phyloP scores from a whole-genome alignment of 208 protist species.

The Leptomonas seymouri region DNA sequence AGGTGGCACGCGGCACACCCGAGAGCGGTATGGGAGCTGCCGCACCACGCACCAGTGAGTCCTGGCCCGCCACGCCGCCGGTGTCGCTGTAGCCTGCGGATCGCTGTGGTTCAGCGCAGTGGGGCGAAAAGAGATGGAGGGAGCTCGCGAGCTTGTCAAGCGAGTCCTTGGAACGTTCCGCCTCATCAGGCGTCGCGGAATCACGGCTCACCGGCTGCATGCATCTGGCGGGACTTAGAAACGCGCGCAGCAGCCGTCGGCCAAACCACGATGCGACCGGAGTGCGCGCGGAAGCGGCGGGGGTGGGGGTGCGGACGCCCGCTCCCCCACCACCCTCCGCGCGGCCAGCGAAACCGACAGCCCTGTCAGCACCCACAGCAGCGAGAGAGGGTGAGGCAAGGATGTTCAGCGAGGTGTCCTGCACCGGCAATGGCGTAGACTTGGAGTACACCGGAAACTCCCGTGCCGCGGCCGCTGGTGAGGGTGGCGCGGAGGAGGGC shows the following conservation, averaged over 20 bases:
- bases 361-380: not conserved
- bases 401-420: constrained; percentile 17
- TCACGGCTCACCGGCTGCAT: not conserved
- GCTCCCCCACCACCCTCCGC: not conserved
- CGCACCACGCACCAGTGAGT: not conserved
- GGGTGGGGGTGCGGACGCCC: not conserved
- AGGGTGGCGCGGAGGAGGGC: not conserved
- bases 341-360: not conserved
- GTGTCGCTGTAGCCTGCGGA: too few species aligned
- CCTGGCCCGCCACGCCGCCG: not conserved
- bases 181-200: not conserved
- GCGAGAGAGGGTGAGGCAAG: not conserved
- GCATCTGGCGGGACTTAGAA: not conserved
- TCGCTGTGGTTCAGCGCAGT: too few species aligned
- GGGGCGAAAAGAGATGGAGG: too few species aligned
- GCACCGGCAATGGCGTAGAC: constrained; percentile 6
- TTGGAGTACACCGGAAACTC: not conserved
- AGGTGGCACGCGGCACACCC: not conserved
- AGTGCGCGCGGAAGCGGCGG: not conserved
- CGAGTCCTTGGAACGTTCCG: not conserved
- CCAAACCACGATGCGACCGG: not conserved
- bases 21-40: not conserved
- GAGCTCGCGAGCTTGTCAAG: not conserved
- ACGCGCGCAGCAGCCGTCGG: not conserved
- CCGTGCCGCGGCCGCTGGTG: not conserved